phyloP scores from a whole-genome alignment of 2,329 filamentous ascomycete species.

The Aspergillus transmontanensis region DNA sequence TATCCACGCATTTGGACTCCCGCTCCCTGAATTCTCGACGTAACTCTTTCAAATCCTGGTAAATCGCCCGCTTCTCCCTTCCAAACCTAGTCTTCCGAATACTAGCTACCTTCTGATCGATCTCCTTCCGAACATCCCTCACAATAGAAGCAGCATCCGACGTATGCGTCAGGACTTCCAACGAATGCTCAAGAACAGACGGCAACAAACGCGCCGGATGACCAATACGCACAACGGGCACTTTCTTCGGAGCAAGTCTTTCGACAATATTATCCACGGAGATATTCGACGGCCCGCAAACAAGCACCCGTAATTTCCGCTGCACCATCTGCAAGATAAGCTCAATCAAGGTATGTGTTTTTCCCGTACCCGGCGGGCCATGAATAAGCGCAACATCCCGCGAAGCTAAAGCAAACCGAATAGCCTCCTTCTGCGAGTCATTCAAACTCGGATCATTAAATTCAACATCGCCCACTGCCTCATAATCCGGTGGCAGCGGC shows the following conservation, averaged over 20 bases:
- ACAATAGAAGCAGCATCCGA: constrained; percentile 90
- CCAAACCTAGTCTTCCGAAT: constrained; percentile 85
- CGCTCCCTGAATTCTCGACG: constrained; percentile 86
- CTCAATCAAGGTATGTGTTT: constrained; percentile 95
- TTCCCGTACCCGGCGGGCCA: constrained; percentile 92
- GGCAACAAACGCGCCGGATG: constrained; percentile 90
- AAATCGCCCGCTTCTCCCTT: constrained; percentile 77
- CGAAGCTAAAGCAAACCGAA: constrained; percentile 80
- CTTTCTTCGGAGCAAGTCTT: constrained; percentile 77
- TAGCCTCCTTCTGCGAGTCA: constrained; percentile 64
- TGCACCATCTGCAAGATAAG: constrained; percentile 87
- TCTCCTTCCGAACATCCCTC: constrained; percentile 84
- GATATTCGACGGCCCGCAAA: constrained; percentile 97
- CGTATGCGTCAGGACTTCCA: constrained; percentile 87
- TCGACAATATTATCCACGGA: constrained; percentile 98
- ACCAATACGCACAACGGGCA: constrained; percentile 85
- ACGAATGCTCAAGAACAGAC: constrained; percentile 82
- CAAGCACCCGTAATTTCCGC: constrained; percentile 72
- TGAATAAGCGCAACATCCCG: constrained; percentile 87
- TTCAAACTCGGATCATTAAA: constrained; percentile 62
- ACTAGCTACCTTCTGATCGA: constrained; percentile 87
- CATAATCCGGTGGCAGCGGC: constrained; percentile 54
- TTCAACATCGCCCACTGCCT: constrained; percentile 48
- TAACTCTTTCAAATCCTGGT: constrained; percentile 79
- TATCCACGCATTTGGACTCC: constrained; percentile 77